phyloP scores from a whole-genome alignment of 1,284 basidiomycete genomes.

The Somion occarium region DNA sequence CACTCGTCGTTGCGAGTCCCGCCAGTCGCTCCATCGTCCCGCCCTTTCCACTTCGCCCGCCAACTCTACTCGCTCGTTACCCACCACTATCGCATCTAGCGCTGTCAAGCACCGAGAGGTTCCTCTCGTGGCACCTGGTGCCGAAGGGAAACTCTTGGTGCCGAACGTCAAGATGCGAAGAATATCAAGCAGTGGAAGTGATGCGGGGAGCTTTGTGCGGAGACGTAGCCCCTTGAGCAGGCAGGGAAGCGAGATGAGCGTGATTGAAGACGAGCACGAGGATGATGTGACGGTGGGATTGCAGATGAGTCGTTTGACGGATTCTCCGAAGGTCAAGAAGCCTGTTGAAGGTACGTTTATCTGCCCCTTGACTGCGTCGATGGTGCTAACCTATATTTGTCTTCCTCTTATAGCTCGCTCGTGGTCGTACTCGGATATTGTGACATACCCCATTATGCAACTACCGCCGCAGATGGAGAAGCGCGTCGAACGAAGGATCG shows the following conservation, averaged over 20 bases:
- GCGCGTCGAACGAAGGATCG: constrained; percentile 37
- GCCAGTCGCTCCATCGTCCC: constrained; percentile 30
- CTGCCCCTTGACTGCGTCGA: neutral
- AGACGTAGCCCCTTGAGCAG: constrained; percentile 38
- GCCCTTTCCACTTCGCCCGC: constrained; percentile 29
- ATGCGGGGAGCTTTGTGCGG: constrained; percentile 16
- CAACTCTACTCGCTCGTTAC: constrained; percentile 25
- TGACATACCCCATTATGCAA: constrained; percentile 62
- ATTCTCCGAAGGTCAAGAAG: constrained; percentile 18
- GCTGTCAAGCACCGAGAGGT: constrained; percentile 39
- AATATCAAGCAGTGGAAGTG: constrained; percentile 19
- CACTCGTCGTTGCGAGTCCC: constrained; percentile 45
- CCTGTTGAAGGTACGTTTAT: constrained; percentile 27
- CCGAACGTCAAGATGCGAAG: constrained; percentile 54
- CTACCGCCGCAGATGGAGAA: constrained; percentile 49
- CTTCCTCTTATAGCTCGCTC: constrained; percentile 42
- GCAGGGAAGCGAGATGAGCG: constrained; percentile 28
- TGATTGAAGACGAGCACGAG: constrained; percentile 36
- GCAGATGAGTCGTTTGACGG: constrained; percentile 13
- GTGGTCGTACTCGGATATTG: constrained; percentile 63
- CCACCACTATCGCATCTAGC: constrained; percentile 15
- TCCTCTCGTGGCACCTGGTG: constrained; percentile 47
- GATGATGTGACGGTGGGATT: constrained; percentile 11
- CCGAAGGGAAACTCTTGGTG: constrained; percentile 62
- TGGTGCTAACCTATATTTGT: constrained; percentile 12